Percentiles rank a stretch among this genome's conserved stretches.
Conservation (phyloP, 2,329 filamentous ascomycete species). For the Basipetospora chlamydospora region DNA sequence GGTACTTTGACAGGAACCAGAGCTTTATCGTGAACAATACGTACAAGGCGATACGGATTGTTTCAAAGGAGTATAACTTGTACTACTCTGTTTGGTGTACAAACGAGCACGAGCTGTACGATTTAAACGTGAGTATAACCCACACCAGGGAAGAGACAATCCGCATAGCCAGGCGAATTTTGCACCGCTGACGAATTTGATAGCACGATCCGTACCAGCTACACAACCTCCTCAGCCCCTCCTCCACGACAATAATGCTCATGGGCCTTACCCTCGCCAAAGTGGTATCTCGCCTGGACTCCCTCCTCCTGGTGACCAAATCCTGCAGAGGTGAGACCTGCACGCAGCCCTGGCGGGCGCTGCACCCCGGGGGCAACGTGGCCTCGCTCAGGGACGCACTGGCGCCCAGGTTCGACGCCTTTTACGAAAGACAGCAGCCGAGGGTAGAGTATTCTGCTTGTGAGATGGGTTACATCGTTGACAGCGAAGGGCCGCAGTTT, state of each 20-base stretch:
- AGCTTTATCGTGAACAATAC: constrained; percentile 26
- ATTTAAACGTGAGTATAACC: constrained; percentile 34
- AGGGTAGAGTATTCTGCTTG: constrained; percentile 38
- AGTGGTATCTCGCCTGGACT: constrained; percentile 37
- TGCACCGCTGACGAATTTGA: too few species aligned
- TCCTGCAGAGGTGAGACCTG: constrained; percentile 40
- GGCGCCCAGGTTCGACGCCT: constrained; percentile 28
- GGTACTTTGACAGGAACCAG: constrained; percentile 5
- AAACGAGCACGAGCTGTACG: constrained; percentile 31
- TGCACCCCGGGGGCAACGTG: constrained; percentile 39
- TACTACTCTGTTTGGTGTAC: constrained; percentile 44
- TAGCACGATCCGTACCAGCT: constrained; percentile 29
- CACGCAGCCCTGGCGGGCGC: constrained; percentile 35
- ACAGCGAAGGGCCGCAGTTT: constrained; percentile 38
- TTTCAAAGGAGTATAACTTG: constrained; percentile 31
- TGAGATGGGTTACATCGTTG: constrained; percentile 37
- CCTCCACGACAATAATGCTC: constrained; percentile 10
- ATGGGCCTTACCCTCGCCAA: constrained; percentile 21
- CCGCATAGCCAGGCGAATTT: too few species aligned
- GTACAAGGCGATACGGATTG: constrained; percentile 36
- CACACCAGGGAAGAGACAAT: too few species aligned
- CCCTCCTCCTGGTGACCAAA: constrained; percentile 44
- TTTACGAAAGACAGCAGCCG: constrained; percentile 30
- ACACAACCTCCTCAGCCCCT: constrained; percentile 12
- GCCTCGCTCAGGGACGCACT: constrained; percentile 35